Conservation (phyloP, 2,329 filamentous ascomycete species). For the Clarireedia hainanense region DNA sequence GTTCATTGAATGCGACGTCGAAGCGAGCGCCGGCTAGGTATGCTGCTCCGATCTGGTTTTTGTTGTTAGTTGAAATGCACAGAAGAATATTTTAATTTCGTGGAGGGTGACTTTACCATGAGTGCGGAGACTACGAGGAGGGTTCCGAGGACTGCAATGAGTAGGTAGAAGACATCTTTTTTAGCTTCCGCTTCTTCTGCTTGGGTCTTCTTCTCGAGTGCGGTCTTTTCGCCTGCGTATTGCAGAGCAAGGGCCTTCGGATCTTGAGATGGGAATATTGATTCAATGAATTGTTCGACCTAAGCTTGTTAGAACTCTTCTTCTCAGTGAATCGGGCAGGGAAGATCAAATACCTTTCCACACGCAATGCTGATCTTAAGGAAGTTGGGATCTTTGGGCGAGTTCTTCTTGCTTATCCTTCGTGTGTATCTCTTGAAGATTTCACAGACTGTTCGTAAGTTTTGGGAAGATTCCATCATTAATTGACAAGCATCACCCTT, state of each 20-base stretch:
- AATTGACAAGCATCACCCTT: conserved; percentile 88
- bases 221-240: conserved; percentile 26
- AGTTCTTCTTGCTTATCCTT: conserved; percentile 88
- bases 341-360: conserved; percentile 55
- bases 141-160: conserved; percentile 57
- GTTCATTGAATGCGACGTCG: conserved; percentile 55
- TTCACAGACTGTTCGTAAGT: conserved; percentile 71
- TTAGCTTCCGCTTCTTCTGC: conserved; percentile 48
- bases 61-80: conserved; percentile 18
- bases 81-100: not conserved
- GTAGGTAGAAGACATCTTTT: conserved; percentile 53
- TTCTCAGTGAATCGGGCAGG: conserved; percentile 3
- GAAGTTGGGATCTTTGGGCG: conserved; percentile 86
- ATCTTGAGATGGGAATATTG: conserved; percentile 79
- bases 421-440: conserved; percentile 72
- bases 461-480: conserved; percentile 91
- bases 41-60: conserved; percentile 60
- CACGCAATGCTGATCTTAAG: conserved; percentile 86
- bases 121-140: conserved; percentile 61
- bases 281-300: conserved; percentile 89
- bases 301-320: conserved; percentile 30
- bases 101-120: conserved; percentile 57
- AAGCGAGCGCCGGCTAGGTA: conserved; percentile 78
- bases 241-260: conserved; percentile 46
- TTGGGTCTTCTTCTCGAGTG: conserved; percentile 34